Evolutionary conservation across 805 yeast genomes (phyloP).

Genomic region (Tetrapisispora phaffii): DNA sequence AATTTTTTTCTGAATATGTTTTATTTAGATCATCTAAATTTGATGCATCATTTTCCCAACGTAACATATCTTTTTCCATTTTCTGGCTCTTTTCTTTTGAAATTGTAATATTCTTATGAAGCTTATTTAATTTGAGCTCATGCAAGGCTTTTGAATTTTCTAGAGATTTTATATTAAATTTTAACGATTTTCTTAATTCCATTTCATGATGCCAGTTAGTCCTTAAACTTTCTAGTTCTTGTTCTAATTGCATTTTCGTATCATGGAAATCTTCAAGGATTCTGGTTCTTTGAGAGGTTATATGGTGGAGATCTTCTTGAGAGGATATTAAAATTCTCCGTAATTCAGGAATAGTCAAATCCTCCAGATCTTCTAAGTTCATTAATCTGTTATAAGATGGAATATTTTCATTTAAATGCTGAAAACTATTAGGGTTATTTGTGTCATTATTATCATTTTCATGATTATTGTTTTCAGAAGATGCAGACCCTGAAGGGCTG

Average conservation of each 20-base stretch:
- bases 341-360: slow-evolving; percentile 25
- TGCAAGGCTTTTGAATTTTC: slow-evolving; percentile 27
- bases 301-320: slow-evolving; percentile 29
- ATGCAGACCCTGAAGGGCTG: neutral
- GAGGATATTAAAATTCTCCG: slow-evolving; percentile 26
- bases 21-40: slow-evolving; percentile 7
- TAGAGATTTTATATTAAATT: slow-evolving; percentile 27
- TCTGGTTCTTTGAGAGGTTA: slow-evolving; percentile 20
- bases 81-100: slow-evolving; percentile 16
- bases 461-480: neutral
- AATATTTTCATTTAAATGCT: slow-evolving; percentile 4
- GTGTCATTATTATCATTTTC: neutral
- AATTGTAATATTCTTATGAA: slow-evolving; percentile 21
- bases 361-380: slow-evolving; percentile 22
- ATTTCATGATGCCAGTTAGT: slow-evolving; percentile 27
- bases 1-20: slow-evolving; percentile 9
- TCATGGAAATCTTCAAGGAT: slow-evolving; percentile 25
- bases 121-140: slow-evolving; percentile 24
- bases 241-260: slow-evolving; percentile 19
- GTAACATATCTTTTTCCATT: slow-evolving; percentile 23
- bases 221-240: slow-evolving; percentile 25
- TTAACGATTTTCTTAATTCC: slow-evolving; percentile 25
- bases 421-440: neutral
- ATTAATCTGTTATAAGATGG: slow-evolving; percentile 24
- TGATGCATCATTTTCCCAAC: slow-evolving; percentile 14